phyloP scores from a whole-genome alignment of 1,284 basidiomycete species.

The Neolentinus lepideus region DNA sequence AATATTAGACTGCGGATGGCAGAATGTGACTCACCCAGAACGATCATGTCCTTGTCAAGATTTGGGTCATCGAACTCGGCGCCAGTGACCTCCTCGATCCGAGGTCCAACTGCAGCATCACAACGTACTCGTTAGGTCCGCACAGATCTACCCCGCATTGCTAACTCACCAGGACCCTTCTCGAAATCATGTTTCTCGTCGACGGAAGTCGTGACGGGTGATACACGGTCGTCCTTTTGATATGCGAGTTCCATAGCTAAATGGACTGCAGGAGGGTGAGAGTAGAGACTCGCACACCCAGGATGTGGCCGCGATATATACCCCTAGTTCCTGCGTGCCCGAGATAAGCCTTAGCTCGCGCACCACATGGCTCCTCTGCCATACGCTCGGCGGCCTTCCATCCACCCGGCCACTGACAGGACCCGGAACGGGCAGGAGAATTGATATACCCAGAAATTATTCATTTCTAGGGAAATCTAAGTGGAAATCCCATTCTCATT shows the following conservation, averaged over 20 bases:
- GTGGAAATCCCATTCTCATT: no score
- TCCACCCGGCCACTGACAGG: no score
- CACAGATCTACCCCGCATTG: background rate
- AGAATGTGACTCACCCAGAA: slow-evolving; percentile 6
- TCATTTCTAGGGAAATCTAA: no score
- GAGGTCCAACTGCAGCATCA: background rate
- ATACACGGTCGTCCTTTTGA: background rate
- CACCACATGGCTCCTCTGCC: background rate
- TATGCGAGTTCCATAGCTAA: background rate
- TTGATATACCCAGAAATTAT: no score
- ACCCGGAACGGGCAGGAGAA: no score
- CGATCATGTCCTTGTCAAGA: slow-evolving; percentile 38
- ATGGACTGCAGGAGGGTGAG: background rate
- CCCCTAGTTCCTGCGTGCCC: background rate
- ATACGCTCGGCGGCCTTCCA: background rate
- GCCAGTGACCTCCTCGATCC: background rate
- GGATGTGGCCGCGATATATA: background rate
- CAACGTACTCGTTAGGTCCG: background rate
- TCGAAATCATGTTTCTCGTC: background rate
- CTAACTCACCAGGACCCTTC: background rate
- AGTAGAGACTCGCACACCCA: background rate
- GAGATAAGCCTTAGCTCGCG: background rate
- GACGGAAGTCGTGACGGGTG: background rate
- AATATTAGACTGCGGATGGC: background rate
- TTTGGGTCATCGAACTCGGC: slow-evolving; percentile 61